phyloP scores from a whole-genome alignment of 2,329 filamentous ascomycete genomes.

The Sporothrix mexicana region DNA sequence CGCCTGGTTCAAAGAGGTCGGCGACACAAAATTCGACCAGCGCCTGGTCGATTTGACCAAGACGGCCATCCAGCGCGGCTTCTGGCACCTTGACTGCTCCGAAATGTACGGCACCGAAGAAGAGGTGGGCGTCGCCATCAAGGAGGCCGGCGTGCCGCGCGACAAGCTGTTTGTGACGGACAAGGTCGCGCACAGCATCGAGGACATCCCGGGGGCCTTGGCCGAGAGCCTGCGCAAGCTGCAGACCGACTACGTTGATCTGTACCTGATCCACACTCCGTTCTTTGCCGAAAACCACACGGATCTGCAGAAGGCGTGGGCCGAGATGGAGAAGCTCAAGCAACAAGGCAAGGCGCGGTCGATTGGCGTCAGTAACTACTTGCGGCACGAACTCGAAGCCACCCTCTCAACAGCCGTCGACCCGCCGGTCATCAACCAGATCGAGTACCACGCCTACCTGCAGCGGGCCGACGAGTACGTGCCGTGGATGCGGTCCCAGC shows the following conservation, averaged over 20 bases:
- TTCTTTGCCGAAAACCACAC: background rate
- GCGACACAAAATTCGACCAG: background rate
- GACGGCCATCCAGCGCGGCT: background rate
- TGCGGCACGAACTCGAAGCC: background rate
- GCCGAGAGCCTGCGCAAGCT: background rate
- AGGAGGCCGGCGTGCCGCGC: background rate
- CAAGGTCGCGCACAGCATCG: background rate
- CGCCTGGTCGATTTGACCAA: background rate
- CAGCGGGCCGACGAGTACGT: background rate
- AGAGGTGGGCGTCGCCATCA: background rate
- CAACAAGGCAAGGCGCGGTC: background rate
- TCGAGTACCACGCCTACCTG: background rate
- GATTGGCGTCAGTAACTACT: background rate
- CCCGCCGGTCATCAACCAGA: background rate
- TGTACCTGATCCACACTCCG: background rate
- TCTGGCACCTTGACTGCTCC: background rate
- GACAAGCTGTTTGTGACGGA: background rate
- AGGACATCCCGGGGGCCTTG: background rate
- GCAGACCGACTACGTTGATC: background rate
- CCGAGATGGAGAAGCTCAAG: background rate
- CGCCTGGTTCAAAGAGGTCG: background rate
- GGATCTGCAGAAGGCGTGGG: background rate
- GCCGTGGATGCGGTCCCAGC: background rate
- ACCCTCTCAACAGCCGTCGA: background rate
- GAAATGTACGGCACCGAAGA: background rate